phyloP scores from a whole-genome alignment of 1,284 basidiomycete species.

The Trichosporon ovoides region DNA sequence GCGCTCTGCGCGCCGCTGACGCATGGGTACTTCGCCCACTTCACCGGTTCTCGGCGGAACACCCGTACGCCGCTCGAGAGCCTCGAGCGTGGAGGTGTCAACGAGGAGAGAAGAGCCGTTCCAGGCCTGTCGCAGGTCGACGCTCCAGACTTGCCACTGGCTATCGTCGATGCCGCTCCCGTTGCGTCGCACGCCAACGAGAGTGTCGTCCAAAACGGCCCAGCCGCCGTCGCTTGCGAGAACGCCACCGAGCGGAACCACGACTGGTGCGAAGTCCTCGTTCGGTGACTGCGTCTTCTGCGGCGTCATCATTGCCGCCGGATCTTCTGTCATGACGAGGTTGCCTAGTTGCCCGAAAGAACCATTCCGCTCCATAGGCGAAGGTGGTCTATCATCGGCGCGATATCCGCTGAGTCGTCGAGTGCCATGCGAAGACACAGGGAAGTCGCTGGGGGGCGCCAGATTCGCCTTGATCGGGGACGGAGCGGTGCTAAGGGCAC shows the following conservation, averaged over 20 bases:
- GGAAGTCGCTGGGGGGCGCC: conserved; percentile 29
- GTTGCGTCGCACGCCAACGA: conserved; percentile 30
- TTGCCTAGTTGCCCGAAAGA: conserved; percentile 12
- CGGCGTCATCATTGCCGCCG: not conserved
- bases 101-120: conserved; percentile 34
- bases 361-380: conserved; percentile 11
- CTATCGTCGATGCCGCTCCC: conserved; percentile 36
- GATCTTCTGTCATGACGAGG: conserved; percentile 9
- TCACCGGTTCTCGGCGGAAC: not conserved
- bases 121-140: conserved; percentile 34
- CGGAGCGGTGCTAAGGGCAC: not conserved
- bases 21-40: conserved; percentile 24
- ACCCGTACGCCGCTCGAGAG: conserved; percentile 18
- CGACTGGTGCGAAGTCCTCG: not conserved
- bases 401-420: conserved; percentile 29
- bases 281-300: not conserved
- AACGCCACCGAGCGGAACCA: conserved; percentile 32
- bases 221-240: conserved; percentile 23
- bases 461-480: not conserved
- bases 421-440: conserved; percentile 36
- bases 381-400: conserved; percentile 11
- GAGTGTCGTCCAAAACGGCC: conserved; percentile 20
- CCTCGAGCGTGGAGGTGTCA: conserved; percentile 20
- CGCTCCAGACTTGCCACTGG: conserved; percentile 36
- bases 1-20: conserved; percentile 32